These are phyloP conservation scores for Pyricularia sp. DNA, from an alignment of 2,329 filamentous ascomycete species.

Conservation along the genomic window DNA sequence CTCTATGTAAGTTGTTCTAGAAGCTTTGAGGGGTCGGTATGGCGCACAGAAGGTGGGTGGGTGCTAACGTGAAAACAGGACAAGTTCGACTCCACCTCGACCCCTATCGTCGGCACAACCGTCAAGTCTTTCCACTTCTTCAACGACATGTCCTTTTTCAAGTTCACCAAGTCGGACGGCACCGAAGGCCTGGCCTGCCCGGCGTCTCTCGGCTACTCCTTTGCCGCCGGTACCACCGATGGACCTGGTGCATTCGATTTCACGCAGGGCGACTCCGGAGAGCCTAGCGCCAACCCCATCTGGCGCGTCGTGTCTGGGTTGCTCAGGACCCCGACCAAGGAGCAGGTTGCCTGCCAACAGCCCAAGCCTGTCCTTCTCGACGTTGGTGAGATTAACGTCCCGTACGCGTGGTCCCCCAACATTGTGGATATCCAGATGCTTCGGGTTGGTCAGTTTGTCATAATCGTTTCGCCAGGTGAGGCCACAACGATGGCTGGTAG, in stretches of 20 bases:
- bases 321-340: conserved; percentile 56
- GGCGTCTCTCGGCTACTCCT: conserved; percentile 82
- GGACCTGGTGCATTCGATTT: conserved; percentile 90
- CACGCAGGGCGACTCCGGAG: conserved; percentile 67
- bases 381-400: conserved; percentile 64
- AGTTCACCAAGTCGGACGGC: conserved; percentile 66
- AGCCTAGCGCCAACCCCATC: conserved; percentile 61
- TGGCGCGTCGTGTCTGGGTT: conserved; percentile 68
- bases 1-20: conserved; percentile 26
- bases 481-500: conserved; percentile 87
- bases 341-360: conserved; percentile 65
- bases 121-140: conserved; percentile 83
- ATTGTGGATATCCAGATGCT: conserved; percentile 81
- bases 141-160: conserved; percentile 68
- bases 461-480: conserved; percentile 80
- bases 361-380: conserved; percentile 82
- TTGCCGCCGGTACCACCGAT: conserved; percentile 87
- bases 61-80: conserved; percentile 34
- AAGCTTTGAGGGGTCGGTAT: neutral
- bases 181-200: conserved; percentile 64
- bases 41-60: too few species aligned
- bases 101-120: conserved; percentile 48
- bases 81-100: conserved; percentile 33
- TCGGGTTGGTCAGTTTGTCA: conserved; percentile 73
- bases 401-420: conserved; percentile 82